A percentile compares a stretch with the other conserved stretches of the same genome.
phyloP scores from a whole-genome alignment of 352 stramenopile genomes.

The Phytophthora sp. region DNA sequence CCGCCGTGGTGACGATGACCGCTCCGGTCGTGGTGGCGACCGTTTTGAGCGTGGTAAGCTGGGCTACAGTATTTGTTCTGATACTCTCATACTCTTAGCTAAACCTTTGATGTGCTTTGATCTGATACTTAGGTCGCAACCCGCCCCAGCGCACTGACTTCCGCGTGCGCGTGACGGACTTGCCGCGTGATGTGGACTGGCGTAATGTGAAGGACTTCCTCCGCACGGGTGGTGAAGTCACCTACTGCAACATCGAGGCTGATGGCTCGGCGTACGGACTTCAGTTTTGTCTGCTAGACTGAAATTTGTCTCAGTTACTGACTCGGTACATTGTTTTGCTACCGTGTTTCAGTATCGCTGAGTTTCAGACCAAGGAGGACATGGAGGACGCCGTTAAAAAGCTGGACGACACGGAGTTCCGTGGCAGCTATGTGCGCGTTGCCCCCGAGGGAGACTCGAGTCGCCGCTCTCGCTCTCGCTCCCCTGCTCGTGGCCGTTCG shows the following conservation, averaged over 20 bases:
- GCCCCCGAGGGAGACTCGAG: conserved; percentile 48
- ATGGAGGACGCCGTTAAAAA: conserved; percentile 88
- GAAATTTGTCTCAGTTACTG: neutral
- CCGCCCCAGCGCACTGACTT: conserved; percentile 78
- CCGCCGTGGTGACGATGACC: conserved; percentile 43
- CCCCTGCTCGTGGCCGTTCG: conserved; percentile 61
- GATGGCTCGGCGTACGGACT: conserved; percentile 82
- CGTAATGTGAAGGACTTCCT: conserved; percentile 90
- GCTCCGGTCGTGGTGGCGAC: conserved; percentile 47
- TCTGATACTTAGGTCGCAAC: conserved; percentile 56
- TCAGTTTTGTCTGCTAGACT: neutral
- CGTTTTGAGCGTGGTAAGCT: conserved; percentile 70
- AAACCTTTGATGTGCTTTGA: conserved; percentile 1
- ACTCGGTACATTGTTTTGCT: conserved; percentile 10
- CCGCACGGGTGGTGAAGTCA: conserved; percentile 83
- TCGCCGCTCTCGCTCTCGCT: conserved; percentile 65
- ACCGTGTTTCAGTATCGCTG: conserved; percentile 55
- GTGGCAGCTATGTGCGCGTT: conserved; percentile 83
- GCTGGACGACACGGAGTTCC: conserved; percentile 90
- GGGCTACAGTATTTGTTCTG: too few relatives aligned
- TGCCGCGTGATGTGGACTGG: conserved; percentile 83
- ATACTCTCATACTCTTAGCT: neutral
- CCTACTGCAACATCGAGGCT: conserved; percentile 84
- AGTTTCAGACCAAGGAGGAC: conserved; percentile 83
- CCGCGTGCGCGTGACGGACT: conserved; percentile 77